These are phyloP conservation scores for Barnettozyma californica DNA, from an alignment of 805 yeast species.

Conservation along the genomic window DNA sequence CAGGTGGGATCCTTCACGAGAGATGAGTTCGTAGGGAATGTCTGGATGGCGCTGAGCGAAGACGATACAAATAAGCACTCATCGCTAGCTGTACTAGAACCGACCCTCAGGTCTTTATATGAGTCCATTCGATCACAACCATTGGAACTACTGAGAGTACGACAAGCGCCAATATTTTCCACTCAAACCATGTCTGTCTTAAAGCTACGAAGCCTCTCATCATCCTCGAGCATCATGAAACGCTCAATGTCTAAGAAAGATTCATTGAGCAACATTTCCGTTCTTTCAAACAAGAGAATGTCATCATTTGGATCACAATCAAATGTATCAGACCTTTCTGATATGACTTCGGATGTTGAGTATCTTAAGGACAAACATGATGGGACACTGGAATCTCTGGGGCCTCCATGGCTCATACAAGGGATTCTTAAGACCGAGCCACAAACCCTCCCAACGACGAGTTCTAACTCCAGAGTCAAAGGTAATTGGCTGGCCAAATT, in stretches of 20 bases:
- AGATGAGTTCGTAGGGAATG: slow-evolving; percentile 43
- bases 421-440: slow-evolving; percentile 45
- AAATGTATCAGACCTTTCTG: slow-evolving; percentile 10
- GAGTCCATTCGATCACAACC: slow-evolving; percentile 29
- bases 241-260: not conserved
- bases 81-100: slow-evolving; percentile 7
- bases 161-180: not conserved
- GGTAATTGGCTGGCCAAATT: slow-evolving; percentile 21
- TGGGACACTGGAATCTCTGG: slow-evolving; percentile 55
- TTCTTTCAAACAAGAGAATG: slow-evolving; percentile 19
- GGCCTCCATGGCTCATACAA: slow-evolving; percentile 77
- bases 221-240: slow-evolving; percentile 4
- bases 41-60: slow-evolving; percentile 40
- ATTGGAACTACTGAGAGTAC: slow-evolving; percentile 14
- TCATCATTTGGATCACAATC: slow-evolving; percentile 23
- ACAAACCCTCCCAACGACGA: slow-evolving; percentile 3
- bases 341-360: slow-evolving; percentile 25
- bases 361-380: slow-evolving; percentile 43
- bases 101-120: slow-evolving; percentile 27
- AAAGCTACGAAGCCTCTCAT: slow-evolving; percentile 10
- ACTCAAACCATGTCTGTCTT: slow-evolving; percentile 5
- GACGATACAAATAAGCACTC: slow-evolving; percentile 7
- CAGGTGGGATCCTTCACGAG: slow-evolving; percentile 33
- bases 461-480: not conserved
- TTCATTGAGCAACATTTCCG: slow-evolving; percentile 18